Base-by-base conservation (phyloP, 2,329 filamentous ascomycete species). In the Cladobotryum mycophilum region DNA sequence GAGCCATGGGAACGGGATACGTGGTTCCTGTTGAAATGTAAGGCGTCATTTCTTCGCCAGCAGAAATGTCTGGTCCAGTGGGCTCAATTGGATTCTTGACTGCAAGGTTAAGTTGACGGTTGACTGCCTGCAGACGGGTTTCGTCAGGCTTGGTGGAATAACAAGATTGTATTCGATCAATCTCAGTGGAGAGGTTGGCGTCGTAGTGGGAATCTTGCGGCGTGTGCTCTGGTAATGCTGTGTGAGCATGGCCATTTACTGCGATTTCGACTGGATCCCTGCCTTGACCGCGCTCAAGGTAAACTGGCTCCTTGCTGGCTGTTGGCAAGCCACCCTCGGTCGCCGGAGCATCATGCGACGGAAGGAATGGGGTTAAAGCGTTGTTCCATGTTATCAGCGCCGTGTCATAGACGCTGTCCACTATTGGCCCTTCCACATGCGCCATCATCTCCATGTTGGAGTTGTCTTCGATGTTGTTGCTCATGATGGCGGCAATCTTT, bases 361-460 rank as follows among this genome's bases (percentile, higher is more conserved):
- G 55, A 0, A 55, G 55, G 4, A 48, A 34, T 2, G 58, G 58
- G 6, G 51, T 48, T 1, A 89, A 61, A 1, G 69, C 67, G 53
- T 82, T 82, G 55, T 84, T 74, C 87, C 87, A 92, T 0, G 83
- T 85, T 7, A 90, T 75, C 37, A 90, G 64, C 1, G 85, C 84
- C 55, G 84, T 83, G 55, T 92, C 88, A 61, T 89, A 90, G 20
- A 91, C 67, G 1, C 81, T 81, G 58, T 90, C 85, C 0, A 91
- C 86, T 51, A 91, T 86, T 0, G 85, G 80, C 0, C 88, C 88
- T 67, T 91, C 86, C 0, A 89, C 63, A 49, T 88, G 86, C 3
- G 80, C 75, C 78, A 89, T 83, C 87, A 92, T 90, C 65, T 92
- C 88, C 49, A 90, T 53, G 56, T 92, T 92, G 58, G 88, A 84